phyloP scores from a whole-genome alignment of 768 basidiomycete genomes.

The Podaxis sp. region DNA sequence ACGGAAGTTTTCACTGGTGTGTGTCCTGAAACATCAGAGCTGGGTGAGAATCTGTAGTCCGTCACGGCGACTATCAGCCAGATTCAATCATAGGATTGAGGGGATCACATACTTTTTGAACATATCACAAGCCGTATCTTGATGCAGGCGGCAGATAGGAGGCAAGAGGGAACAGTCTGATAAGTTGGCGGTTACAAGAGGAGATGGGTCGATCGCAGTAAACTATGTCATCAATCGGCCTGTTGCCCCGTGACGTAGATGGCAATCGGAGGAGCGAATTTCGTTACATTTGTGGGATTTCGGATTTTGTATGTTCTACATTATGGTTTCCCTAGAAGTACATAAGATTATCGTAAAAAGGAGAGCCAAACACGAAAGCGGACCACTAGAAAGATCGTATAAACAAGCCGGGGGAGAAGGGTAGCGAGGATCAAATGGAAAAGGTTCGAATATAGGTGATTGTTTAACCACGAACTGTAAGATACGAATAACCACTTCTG shows the following conservation, averaged over 20 bases:
- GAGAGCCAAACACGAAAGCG: constrained; percentile 11
- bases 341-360: constrained; percentile 14
- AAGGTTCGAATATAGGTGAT: constrained; percentile 19
- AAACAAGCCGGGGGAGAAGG: constrained; percentile 15
- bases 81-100: constrained; percentile 15
- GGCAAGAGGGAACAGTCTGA: constrained; percentile 10
- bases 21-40: constrained; percentile 84
- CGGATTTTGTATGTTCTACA: constrained; percentile 12
- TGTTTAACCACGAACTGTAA: constrained; percentile 14
- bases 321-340: constrained; percentile 14
- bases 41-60: constrained; percentile 57
- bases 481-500: constrained; percentile 12
- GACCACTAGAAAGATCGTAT: constrained; percentile 10
- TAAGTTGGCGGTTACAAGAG: constrained; percentile 13
- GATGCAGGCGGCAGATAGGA: constrained; percentile 1
- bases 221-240: not conserved
- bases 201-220: constrained; percentile 7
- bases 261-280: not conserved
- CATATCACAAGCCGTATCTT: constrained; percentile 36
- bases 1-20: constrained; percentile 92
- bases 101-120: constrained; percentile 64
- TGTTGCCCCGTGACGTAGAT: constrained; percentile 9
- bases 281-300: not conserved
- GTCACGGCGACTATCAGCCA: constrained; percentile 12
- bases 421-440: constrained; percentile 26